A percentile compares a stretch with the other conserved stretches of the same genome.
Evolutionary conservation across 1,284 basidiomycete species (phyloP).

Genomic region (Ceratobasidium sp.): DNA sequence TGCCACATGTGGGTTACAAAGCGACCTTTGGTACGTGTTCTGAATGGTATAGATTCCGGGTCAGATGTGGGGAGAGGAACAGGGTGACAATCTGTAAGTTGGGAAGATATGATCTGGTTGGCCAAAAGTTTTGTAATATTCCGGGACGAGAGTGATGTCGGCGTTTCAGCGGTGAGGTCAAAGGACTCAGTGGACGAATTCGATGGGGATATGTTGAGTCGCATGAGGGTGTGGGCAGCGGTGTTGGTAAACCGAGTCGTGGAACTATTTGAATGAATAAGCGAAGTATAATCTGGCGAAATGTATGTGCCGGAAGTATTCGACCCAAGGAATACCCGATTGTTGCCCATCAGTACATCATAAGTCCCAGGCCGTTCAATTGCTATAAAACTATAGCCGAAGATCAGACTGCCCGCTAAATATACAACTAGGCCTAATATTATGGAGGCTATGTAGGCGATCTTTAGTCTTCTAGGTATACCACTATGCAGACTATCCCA

Average conservation of each 20-base stretch:
- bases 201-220: neutral
- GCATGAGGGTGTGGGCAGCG: neutral
- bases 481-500: neutral
- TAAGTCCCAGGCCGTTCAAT: neutral
- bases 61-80: neutral
- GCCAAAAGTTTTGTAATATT: neutral
- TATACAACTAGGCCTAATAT: neutral
- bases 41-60: neutral
- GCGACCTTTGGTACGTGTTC: neutral
- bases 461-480: neutral
- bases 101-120: neutral
- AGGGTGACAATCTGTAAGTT: conserved; percentile 4
- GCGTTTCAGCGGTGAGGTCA: neutral
- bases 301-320: conserved; percentile 5
- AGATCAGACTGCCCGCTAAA: neutral
- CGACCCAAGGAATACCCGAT: conserved; percentile 9
- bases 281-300: conserved; percentile 11
- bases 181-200: neutral
- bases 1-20: neutral
- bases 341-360: neutral
- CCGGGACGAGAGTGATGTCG: neutral
- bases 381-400: neutral
- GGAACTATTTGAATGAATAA: neutral
- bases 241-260: neutral
- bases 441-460: neutral